Percentiles rank a stretch among this genome's conserved stretches.
Conservation (phyloP, 2,329 filamentous ascomycete genomes). For the Alternaria sp. region DNA sequence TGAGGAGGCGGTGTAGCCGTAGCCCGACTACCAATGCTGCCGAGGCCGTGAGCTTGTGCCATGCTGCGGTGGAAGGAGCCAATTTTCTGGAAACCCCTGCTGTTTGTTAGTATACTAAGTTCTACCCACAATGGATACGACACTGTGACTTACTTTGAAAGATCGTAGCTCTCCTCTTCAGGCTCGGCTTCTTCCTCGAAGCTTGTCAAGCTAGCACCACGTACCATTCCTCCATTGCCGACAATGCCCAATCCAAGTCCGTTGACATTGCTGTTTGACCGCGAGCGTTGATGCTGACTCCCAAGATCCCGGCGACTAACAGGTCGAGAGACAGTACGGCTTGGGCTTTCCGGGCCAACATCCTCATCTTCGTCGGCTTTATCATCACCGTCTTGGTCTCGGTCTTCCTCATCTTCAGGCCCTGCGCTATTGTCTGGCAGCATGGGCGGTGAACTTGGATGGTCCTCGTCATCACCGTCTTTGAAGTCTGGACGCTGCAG, state of each 20-base stretch:
- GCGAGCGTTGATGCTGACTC: conserved; percentile 37
- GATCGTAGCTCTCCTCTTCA: conserved; percentile 59
- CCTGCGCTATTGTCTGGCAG: conserved; percentile 37
- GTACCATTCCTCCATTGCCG: conserved; percentile 44
- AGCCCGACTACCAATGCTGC: conserved; percentile 16
- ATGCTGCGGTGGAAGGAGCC: conserved; percentile 56
- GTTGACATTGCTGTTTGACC: conserved; percentile 45
- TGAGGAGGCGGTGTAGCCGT: conserved; percentile 28
- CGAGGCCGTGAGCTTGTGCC: conserved; percentile 43
- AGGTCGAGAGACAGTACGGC: conserved; percentile 46
- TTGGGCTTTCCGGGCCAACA: conserved; percentile 45
- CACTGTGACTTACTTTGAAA: conserved; percentile 56
- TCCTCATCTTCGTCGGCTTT: conserved; percentile 48
- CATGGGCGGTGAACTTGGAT: conserved; percentile 49
- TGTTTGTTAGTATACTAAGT: conserved; percentile 26
- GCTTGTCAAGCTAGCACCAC: conserved; percentile 45
- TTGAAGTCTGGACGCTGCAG: conserved; percentile 44
- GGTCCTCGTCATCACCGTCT: conserved; percentile 42
- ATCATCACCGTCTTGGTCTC: conserved; percentile 43
- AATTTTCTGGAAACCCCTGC: conserved; percentile 60
- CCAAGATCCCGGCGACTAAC: conserved; percentile 44
- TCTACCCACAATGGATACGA: not conserved
- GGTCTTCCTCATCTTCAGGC: conserved; percentile 43
- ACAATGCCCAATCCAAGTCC: conserved; percentile 31
- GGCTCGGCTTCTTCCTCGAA: conserved; percentile 54